Evolutionary conservation across 2,329 filamentous ascomycete genomes (phyloP).

Genomic region (Calonectria hongkongensis): DNA sequence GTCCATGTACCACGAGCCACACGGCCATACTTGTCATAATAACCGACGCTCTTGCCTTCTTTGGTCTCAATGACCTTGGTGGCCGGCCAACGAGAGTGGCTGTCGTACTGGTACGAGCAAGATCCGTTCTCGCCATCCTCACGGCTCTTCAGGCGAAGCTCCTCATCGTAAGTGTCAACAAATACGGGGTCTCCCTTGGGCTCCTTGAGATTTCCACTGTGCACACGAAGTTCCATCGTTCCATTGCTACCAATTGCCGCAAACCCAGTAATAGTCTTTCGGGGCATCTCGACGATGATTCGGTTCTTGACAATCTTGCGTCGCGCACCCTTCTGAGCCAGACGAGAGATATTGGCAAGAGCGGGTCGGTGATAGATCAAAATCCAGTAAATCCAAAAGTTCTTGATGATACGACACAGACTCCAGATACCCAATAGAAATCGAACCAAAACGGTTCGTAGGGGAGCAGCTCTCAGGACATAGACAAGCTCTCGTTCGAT

Average conservation of each 20-base stretch:
- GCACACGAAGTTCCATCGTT: conserved; percentile 39
- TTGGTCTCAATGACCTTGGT: conserved; percentile 33
- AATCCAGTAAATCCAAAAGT: conserved; percentile 46
- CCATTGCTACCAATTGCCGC: conserved; percentile 30
- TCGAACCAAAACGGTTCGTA: conserved; percentile 25
- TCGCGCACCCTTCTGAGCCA: conserved; percentile 41
- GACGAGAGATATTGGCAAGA: conserved; percentile 39
- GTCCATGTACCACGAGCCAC: conserved; percentile 36
- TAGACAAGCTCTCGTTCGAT: conserved; percentile 43
- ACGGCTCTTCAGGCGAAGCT: conserved; percentile 36
- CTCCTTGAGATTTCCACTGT: conserved; percentile 37
- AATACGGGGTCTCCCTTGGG: conserved; percentile 30
- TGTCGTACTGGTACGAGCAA: conserved; percentile 41
- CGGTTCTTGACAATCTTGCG: conserved; percentile 41
- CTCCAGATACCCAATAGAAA: conserved; percentile 37
- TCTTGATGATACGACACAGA: conserved; percentile 36
- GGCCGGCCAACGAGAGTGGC: conserved; percentile 31
- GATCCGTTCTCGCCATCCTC: conserved; percentile 25
- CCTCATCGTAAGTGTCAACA: conserved; percentile 38
- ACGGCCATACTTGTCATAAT: conserved; percentile 47
- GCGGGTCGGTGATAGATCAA: conserved; percentile 38
- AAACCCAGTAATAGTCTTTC: conserved; percentile 42
- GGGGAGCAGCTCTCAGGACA: conserved; percentile 25
- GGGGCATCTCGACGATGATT: conserved; percentile 38
- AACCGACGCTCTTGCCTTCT: conserved; percentile 35